phyloP scores from a whole-genome alignment of 1,139 yeast genomes.

The Zhuliangozyma parablackwelliae region DNA sequence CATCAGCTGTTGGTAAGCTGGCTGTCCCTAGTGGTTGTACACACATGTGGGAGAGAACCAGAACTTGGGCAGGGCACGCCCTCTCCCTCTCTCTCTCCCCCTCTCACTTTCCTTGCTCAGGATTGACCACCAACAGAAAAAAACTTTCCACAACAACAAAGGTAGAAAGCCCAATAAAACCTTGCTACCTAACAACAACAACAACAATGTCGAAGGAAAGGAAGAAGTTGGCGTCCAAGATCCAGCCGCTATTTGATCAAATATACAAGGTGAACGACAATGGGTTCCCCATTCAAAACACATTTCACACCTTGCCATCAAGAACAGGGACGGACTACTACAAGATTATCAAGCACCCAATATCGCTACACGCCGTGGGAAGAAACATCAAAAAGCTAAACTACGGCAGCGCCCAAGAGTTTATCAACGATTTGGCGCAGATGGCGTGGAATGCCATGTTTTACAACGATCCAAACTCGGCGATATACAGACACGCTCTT shows the following conservation, averaged over 20 bases:
- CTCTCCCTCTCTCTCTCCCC: no score
- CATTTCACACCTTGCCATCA: constrained; percentile 52
- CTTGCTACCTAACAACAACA: background rate
- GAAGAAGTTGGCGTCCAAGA: constrained; percentile 38
- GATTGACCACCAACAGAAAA: no score
- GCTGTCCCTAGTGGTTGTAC: no score
- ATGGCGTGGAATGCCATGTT: constrained; percentile 87
- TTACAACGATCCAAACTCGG: constrained; percentile 68
- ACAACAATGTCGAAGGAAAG: constrained; percentile 16
- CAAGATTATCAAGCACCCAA: constrained; percentile 38
- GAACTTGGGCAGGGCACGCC: no score
- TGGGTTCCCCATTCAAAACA: constrained; percentile 39
- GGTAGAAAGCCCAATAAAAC: no score
- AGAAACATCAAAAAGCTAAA: constrained; percentile 42
- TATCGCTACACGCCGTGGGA: constrained; percentile 41
- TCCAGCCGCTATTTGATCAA: constrained; percentile 36
- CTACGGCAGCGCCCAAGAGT: constrained; percentile 61
- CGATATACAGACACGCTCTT: constrained; percentile 67
- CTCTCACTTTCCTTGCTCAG: no score
- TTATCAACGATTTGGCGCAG: constrained; percentile 73
- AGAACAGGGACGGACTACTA: constrained; percentile 46
- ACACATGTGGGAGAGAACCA: no score
- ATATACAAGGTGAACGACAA: constrained; percentile 44
- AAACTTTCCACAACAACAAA: no score
- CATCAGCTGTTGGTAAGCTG: no score